Conservation (phyloP, 208 protist genomes). For the Pavlovales sp. region DNA sequence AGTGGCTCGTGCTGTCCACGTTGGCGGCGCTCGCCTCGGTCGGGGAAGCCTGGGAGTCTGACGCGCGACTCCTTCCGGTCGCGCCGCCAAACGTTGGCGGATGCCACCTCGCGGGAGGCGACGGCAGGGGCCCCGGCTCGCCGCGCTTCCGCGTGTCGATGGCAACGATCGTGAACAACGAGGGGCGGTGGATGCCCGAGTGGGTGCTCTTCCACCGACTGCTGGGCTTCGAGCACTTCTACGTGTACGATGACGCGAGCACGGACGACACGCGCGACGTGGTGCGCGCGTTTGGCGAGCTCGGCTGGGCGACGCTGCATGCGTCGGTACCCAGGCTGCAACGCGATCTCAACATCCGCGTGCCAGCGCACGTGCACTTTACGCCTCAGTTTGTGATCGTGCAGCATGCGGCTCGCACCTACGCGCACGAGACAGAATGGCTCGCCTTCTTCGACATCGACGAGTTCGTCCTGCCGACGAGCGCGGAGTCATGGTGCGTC, state of each 20-base stretch:
- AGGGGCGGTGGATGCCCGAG: background rate
- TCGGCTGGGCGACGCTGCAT: background rate
- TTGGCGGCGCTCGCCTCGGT: too few relatives aligned
- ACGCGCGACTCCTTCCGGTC: too few relatives aligned
- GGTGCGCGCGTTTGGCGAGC: background rate
- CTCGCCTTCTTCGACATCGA: background rate
- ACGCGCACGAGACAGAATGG: background rate
- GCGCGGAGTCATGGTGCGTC: background rate
- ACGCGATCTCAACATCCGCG: background rate
- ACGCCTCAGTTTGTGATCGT: background rate
- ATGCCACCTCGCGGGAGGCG: too few relatives aligned
- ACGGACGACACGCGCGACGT: background rate
- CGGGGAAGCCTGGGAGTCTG: too few relatives aligned
- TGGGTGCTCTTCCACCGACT: background rate
- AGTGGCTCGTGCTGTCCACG: too few relatives aligned
- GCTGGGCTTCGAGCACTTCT: background rate
- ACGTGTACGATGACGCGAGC: background rate
- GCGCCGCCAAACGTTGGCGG: too few relatives aligned
- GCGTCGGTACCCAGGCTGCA: background rate
- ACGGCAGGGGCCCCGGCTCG: too few relatives aligned
- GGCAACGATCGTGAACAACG: background rate
- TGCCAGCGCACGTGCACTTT: background rate
- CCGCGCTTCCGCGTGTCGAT: background rate
- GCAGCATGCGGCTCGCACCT: background rate
- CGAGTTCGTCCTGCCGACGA: background rate